These are phyloP conservation scores for Boletus eberwhitei DNA, from an alignment of 768 basidiomycete genomes.

Conservation along the genomic window DNA sequence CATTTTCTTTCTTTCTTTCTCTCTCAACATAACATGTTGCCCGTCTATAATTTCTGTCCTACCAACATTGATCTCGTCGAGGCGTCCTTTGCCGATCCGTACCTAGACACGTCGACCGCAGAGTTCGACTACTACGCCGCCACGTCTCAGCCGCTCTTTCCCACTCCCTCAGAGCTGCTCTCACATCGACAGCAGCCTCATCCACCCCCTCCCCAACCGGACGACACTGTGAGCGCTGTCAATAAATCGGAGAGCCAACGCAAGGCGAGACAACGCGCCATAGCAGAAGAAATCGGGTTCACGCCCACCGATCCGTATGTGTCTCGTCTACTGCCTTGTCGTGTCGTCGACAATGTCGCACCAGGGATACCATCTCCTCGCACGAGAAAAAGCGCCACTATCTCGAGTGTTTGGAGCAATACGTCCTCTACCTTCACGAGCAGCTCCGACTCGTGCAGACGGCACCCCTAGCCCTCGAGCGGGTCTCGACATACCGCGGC, in stretches of 20 bases:
- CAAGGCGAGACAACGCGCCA: slow-evolving; percentile 55
- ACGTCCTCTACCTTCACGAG: slow-evolving; percentile 62
- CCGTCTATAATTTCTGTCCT: slow-evolving; percentile 3
- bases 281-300: slow-evolving; percentile 56
- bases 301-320: slow-evolving; percentile 61
- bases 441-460: slow-evolving; percentile 52
- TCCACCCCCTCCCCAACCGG: slow-evolving; percentile 2
- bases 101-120: not conserved
- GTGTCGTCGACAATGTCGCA: not conserved
- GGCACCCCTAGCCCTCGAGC: slow-evolving; percentile 45
- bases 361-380: slow-evolving; percentile 68
- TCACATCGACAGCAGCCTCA: slow-evolving; percentile 16
- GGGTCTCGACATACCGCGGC: slow-evolving; percentile 50
- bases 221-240: no score
- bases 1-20: no score
- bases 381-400: slow-evolving; percentile 78
- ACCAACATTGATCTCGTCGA: slow-evolving; percentile 13
- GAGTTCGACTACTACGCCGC: slow-evolving; percentile 23
- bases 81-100: slow-evolving; percentile 3
- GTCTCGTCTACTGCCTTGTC: not conserved
- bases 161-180: slow-evolving; percentile 64
- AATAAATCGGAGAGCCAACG: slow-evolving; percentile 47
- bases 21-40: slow-evolving; percentile 12
- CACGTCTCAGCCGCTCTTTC: slow-evolving; percentile 44
- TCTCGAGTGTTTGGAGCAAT: slow-evolving; percentile 70